phyloP scores from a whole-genome alignment of 176 grass and related monocot species.

The Aegilops speltoides region DNA sequence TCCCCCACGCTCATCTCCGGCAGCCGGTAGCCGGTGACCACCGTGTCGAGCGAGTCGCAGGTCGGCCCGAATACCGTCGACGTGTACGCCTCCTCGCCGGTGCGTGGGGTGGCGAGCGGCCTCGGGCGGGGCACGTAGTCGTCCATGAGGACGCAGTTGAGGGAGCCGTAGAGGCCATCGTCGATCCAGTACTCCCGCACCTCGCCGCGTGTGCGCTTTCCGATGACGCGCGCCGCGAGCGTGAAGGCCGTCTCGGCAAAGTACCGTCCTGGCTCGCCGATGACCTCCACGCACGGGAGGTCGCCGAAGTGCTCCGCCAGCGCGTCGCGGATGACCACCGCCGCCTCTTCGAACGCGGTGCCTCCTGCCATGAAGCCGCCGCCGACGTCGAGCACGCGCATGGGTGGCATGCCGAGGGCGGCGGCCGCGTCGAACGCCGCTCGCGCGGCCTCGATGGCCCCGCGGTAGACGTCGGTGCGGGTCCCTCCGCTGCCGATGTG shows the following conservation, averaged over 20 bases:
- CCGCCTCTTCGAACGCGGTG: background rate
- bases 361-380: background rate
- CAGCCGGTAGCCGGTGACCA: background rate
- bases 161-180: background rate
- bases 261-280: background rate
- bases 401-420: background rate
- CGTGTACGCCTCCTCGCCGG: background rate
- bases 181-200: conserved; percentile 21
- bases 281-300: background rate
- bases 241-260: background rate
- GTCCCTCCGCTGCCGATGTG: background rate
- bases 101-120: background rate
- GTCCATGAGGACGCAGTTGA: background rate
- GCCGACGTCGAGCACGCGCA: conserved; percentile 9
- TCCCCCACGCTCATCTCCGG: background rate
- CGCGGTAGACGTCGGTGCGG: background rate
- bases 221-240: background rate
- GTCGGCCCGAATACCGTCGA: conserved; percentile 10
- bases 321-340: background rate
- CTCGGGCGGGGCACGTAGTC: background rate
- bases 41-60: background rate
- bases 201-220: background rate
- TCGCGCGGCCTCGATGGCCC: background rate
- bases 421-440: background rate
- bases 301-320: background rate